These are phyloP conservation scores for Claviceps capensis DNA, from an alignment of 2,329 filamentous ascomycete species.

Conservation along the genomic window DNA sequence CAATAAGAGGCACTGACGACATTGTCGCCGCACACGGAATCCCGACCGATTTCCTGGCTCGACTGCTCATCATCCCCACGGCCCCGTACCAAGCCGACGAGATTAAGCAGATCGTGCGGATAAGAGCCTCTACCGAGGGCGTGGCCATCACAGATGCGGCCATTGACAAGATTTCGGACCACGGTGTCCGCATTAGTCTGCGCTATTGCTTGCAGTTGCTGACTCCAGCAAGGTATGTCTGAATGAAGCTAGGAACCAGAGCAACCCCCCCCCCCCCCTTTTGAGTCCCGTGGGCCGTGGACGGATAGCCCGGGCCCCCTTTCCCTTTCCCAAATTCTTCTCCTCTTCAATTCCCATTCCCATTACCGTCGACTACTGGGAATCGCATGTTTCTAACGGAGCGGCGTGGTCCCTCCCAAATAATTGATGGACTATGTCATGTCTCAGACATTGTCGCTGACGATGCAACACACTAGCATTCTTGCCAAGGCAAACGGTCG, in stretches of 20 bases:
- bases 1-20: slow-evolving; percentile 76
- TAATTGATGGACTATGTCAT: background rate
- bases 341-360: background rate
- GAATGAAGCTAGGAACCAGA: background rate
- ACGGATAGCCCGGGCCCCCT: background rate
- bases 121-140: slow-evolving; percentile 70
- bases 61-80: slow-evolving; percentile 91
- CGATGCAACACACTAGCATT: slow-evolving; percentile 43
- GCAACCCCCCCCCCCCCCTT: background rate
- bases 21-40: slow-evolving; percentile 84
- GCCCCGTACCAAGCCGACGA: slow-evolving; percentile 78
- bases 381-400: background rate
- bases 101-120: slow-evolving; percentile 81
- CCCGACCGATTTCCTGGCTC: slow-evolving; percentile 82
- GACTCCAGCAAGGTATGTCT: slow-evolving; percentile 58
- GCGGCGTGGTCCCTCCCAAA: background rate
- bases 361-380: background rate
- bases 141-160: slow-evolving; percentile 70
- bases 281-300: too few relatives aligned
- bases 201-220: slow-evolving; percentile 88
- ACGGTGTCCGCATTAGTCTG: slow-evolving; percentile 80
- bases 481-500: slow-evolving; percentile 74
- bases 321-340: background rate
- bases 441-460: slow-evolving; percentile 21
- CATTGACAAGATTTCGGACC: slow-evolving; percentile 71